phyloP scores from a whole-genome alignment of 257 asterid species.

The Fraxinus anomala region DNA sequence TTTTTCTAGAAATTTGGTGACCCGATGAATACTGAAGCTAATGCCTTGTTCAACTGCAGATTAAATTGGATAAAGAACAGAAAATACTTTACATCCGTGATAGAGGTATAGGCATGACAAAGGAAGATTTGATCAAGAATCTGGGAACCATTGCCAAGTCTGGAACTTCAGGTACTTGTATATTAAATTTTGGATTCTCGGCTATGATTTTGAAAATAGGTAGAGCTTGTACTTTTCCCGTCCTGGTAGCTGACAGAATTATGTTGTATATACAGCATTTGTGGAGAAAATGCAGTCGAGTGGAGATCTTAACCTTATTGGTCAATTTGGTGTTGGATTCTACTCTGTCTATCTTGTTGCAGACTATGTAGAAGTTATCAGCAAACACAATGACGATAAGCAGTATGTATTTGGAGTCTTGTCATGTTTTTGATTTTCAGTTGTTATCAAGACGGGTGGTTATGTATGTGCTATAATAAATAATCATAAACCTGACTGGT shows the following conservation, averaged over 20 bases:
- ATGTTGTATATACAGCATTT: constrained; percentile 59
- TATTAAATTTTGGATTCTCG: neutral
- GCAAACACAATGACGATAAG: constrained; percentile 90
- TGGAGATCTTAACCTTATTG: constrained; percentile 91
- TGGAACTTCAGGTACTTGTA: constrained; percentile 82
- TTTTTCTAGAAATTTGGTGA: neutral
- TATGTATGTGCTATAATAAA: constrained; percentile 1
- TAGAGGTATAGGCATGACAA: constrained; percentile 96
- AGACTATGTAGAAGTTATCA: constrained; percentile 89
- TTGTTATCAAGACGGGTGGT: neutral
- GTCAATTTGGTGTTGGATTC: constrained; percentile 97
- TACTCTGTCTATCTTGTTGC: constrained; percentile 95
- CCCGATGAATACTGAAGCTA: neutral
- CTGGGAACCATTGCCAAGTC: constrained; percentile 98
- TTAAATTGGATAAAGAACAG: constrained; percentile 86
- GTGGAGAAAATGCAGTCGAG: constrained; percentile 96
- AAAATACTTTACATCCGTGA: constrained; percentile 87
- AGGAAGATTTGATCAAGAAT: constrained; percentile 90
- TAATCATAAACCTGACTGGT: constrained; percentile 19
- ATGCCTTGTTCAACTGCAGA: constrained; percentile 45
- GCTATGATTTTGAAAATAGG: neutral
- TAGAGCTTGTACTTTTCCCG: neutral
- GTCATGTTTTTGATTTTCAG: neutral
- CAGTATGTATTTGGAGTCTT: constrained; percentile 52
- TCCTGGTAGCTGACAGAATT: neutral